Base-by-base conservation (phyloP, 2,329 filamentous ascomycete species). In the Aspergillus novoparasiticus region DNA sequence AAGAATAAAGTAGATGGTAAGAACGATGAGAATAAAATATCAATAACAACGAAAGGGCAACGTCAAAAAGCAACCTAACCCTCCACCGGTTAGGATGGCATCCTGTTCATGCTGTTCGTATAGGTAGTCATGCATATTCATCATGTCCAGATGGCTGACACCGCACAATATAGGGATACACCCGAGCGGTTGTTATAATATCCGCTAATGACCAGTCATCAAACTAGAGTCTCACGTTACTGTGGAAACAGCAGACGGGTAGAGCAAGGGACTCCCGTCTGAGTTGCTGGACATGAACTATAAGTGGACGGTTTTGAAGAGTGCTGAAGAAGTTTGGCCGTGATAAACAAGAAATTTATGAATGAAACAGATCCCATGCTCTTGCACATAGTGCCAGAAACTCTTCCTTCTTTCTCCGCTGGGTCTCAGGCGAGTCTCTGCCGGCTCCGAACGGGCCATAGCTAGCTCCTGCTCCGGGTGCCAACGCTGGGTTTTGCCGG, bases 281-380 rank as follows among this genome's bases (percentile, higher is more conserved):
- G 11, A 28, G 32, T 6, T 14, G 14, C 11, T 55, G 32, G n/a
- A 28, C 34, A 21, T 32, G n/a, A 30, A 36, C 6, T 39, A 39
- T 55, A 55, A 6, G 10, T 51, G 48, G 51, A 55, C n/a, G 8
- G 21, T 10, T 6, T 28, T 16, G 32, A 23, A 55, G 30, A 14
- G 21, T 51, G 39, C 16, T n/a, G 11, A 55, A 54, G 34, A 46
- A 45, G 21, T 39, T 34, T 26, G 43, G 36, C 48, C 51, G 28
- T 32, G 32, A 19, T 14, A 41, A 41, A 34, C 8, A 16, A n/a
- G 21, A 12, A 4, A 14, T 60, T 87, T 81, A 97, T 66, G 93
- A 97, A 82, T 98, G 95, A 79, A 98, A 97, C 32, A 99, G 80
- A 81, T 99, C 95, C 95, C 95, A 99, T 10, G 95, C 95, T 73